These are phyloP conservation scores for Penicillium thymicola DNA, from an alignment of 2,329 filamentous ascomycete genomes.

Conservation along the genomic window DNA sequence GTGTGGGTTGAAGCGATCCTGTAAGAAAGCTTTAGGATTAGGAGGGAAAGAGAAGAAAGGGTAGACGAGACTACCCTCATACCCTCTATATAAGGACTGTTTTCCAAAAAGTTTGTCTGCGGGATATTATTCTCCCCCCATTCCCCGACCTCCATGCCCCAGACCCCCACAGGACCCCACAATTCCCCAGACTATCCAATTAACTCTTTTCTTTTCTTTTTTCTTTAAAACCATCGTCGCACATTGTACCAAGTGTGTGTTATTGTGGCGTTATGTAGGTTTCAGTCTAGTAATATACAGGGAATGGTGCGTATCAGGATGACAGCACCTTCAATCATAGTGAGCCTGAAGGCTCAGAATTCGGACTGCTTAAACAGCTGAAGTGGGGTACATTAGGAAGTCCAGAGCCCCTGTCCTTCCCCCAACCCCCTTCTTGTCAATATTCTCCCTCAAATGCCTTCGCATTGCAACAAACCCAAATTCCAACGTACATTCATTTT, in stretches of 20 bases:
- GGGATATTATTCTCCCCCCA: not conserved
- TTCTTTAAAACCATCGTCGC: not conserved
- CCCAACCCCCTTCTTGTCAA: not conserved
- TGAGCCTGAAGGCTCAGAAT: not conserved
- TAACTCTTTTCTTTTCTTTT: not conserved
- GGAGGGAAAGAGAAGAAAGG: not conserved
- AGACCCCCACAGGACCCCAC: not conserved
- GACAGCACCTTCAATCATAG: not conserved
- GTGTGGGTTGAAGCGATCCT: not conserved
- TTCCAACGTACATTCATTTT: not conserved
- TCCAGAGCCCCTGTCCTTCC: not conserved
- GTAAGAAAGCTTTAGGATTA: not conserved
- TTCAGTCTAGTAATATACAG: not conserved
- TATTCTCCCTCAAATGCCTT: not conserved
- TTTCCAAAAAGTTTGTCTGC: not conserved
- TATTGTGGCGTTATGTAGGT: not conserved
- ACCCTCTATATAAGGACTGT: not conserved
- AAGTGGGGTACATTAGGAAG: not conserved
- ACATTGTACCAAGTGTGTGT: not conserved
- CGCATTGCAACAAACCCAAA: not conserved
- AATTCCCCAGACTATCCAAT: not conserved
- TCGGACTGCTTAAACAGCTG: not conserved
- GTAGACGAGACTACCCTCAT: too few relatives aligned
- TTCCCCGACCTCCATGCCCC: not conserved
- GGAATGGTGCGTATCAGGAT: not conserved